phyloP scores from a whole-genome alignment of 306 rosid species.

The Leucaena leucocephala region DNA sequence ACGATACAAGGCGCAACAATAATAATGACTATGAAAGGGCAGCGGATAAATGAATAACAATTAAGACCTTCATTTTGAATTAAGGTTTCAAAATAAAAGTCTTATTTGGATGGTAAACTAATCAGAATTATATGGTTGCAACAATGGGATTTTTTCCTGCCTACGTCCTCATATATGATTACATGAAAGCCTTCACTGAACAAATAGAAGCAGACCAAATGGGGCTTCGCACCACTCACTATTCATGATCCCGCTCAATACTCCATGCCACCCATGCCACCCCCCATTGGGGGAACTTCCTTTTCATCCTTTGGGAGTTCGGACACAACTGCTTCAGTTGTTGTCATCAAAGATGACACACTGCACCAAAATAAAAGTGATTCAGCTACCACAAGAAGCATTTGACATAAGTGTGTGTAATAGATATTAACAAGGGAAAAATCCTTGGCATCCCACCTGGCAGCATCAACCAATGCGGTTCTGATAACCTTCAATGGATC shows the following conservation, averaged over 20 bases:
- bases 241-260: slow-evolving; percentile 15
- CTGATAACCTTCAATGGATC: slow-evolving; percentile 97
- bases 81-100: background rate
- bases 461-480: slow-evolving; percentile 94
- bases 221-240: slow-evolving; percentile 31
- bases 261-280: slow-evolving; percentile 48
- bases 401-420: background rate
- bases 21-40: background rate
- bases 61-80: background rate
- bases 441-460: slow-evolving; percentile 56
- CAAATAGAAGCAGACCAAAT: background rate
- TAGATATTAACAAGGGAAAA: background rate
- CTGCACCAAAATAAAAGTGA: slow-evolving; percentile 51
- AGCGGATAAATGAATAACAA: background rate
- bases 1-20: background rate
- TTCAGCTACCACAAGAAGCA: background rate
- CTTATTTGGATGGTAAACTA: slow-evolving; percentile 14
- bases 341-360: slow-evolving; percentile 91
- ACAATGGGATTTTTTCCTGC: slow-evolving; percentile 35
- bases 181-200: slow-evolving; percentile 53
- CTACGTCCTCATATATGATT: slow-evolving; percentile 51
- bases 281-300: slow-evolving; percentile 65
- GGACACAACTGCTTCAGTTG: slow-evolving; percentile 87
- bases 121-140: slow-evolving; percentile 20
- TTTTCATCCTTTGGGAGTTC: slow-evolving; percentile 85